A percentile compares a stretch with the other conserved stretches of the same genome.
These are phyloP conservation scores for Trichomonas gallinae DNA, from an alignment of 208 protist species.

Conservation along the genomic window DNA sequence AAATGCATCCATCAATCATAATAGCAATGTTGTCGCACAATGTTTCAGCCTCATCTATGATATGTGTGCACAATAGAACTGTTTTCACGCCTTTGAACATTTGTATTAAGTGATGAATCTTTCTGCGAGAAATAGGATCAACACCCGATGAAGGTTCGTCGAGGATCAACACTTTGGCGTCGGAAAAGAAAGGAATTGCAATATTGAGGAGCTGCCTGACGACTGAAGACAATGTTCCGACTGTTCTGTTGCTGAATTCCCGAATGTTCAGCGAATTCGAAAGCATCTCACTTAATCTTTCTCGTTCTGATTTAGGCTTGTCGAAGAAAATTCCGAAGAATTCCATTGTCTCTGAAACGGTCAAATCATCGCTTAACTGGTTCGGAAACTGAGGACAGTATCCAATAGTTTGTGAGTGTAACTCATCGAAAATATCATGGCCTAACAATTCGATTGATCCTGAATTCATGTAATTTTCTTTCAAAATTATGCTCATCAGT, in stretches of 20 bases:
- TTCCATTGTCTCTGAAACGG: neutral
- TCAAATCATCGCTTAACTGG: neutral
- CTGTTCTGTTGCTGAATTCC: neutral
- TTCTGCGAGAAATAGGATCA: neutral
- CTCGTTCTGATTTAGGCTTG: neutral
- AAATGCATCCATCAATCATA: neutral
- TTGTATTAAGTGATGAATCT: neutral
- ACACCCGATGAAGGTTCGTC: neutral
- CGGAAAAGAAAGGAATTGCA: neutral
- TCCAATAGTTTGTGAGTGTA: neutral
- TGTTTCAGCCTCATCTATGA: neutral
- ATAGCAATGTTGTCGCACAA: constrained; percentile 6
- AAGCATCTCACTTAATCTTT: neutral
- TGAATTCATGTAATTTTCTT: neutral
- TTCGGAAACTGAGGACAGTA: constrained; percentile 7
- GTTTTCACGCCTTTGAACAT: neutral
- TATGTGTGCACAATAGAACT: neutral
- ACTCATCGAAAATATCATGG: neutral
- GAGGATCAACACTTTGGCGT: neutral
- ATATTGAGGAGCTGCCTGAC: neutral
- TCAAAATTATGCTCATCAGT: constrained; percentile 15
- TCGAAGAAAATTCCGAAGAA: neutral
- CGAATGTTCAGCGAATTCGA: neutral
- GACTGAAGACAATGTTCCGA: too few relatives aligned
- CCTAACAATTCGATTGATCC: constrained; percentile 1